Conservation (phyloP, 441 rosid genomes). For the Kokia cookei region DNA sequence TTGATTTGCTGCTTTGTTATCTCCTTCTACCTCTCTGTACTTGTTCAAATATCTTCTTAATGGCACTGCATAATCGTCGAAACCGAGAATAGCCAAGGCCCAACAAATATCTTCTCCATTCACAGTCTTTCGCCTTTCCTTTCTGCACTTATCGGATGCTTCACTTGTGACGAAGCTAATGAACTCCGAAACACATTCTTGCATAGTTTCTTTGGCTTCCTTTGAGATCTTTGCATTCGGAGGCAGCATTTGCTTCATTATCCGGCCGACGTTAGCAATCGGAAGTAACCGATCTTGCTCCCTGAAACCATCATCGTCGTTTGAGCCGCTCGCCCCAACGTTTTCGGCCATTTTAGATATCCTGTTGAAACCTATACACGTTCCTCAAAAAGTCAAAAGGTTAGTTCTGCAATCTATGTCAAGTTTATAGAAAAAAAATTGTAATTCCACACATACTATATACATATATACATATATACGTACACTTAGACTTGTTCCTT, state of each 20-base stretch:
- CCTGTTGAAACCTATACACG: neutral
- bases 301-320: slow-evolving; percentile 25
- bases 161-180: slow-evolving; percentile 53
- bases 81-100: slow-evolving; percentile 46
- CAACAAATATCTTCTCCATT: slow-evolving; percentile 56
- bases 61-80: slow-evolving; percentile 38
- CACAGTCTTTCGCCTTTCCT: slow-evolving; percentile 50
- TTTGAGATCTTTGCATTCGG: slow-evolving; percentile 49
- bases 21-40: slow-evolving; percentile 45
- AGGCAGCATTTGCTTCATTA: slow-evolving; percentile 57
- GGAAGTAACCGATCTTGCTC: slow-evolving; percentile 49
- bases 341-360: slow-evolving; percentile 28
- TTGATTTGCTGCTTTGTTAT: slow-evolving; percentile 24
- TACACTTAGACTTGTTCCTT: neutral
- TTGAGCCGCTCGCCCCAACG: slow-evolving; percentile 8
- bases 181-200: slow-evolving; percentile 62
- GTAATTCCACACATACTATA: neutral
- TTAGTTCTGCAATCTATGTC: neutral
- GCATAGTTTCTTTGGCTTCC: slow-evolving; percentile 63
- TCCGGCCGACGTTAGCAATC: slow-evolving; percentile 56
- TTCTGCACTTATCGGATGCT: slow-evolving; percentile 52
- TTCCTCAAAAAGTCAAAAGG: slow-evolving; percentile 9
- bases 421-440: neutral
- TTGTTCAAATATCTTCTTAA: slow-evolving; percentile 33
- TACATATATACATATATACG: neutral